A percentile compares a stretch with the other conserved stretches of the same genome.
phyloP scores from a whole-genome alignment of 2,329 filamentous ascomycete species.

The Phaeosphaeriaceae sp. region DNA sequence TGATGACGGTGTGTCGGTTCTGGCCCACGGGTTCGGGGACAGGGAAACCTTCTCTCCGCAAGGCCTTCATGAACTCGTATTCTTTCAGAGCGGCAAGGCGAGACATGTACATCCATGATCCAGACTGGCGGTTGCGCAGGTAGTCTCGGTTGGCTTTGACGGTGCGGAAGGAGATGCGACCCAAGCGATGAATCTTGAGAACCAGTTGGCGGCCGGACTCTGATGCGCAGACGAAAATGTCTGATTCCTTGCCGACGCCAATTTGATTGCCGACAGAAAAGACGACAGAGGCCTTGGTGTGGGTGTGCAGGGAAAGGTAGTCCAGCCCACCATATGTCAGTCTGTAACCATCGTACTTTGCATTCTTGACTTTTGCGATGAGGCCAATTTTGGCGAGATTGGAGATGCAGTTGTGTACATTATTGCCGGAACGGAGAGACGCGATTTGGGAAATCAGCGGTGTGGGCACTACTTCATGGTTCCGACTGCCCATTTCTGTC shows the following conservation, averaged over 20 bases:
- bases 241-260: slow-evolving; percentile 96
- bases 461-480: slow-evolving; percentile 96
- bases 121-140: slow-evolving; percentile 77
- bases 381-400: slow-evolving; percentile 89
- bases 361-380: slow-evolving; percentile 92
- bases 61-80: slow-evolving; percentile 89
- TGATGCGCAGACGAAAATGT: slow-evolving; percentile 92
- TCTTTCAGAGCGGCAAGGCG: slow-evolving; percentile 92
- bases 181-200: slow-evolving; percentile 94
- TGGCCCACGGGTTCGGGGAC: slow-evolving; percentile 89
- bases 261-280: slow-evolving; percentile 95
- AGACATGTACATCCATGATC: slow-evolving; percentile 98
- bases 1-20: slow-evolving; percentile 93
- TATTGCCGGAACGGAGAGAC: slow-evolving; percentile 72
- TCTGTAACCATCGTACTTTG: slow-evolving; percentile 96
- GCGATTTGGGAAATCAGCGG: slow-evolving; percentile 84
- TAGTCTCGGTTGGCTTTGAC: slow-evolving; percentile 98
- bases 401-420: slow-evolving; percentile 86
- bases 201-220: slow-evolving; percentile 77
- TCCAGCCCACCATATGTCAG: slow-evolving; percentile 96
- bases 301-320: slow-evolving; percentile 92
- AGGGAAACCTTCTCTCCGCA: slow-evolving; percentile 82
- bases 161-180: slow-evolving; percentile 94
- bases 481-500: slow-evolving; percentile 93
- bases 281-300: slow-evolving; percentile 78